phyloP scores from a whole-genome alignment of 257 asterid species.

The Cynanchum wilfordii region DNA sequence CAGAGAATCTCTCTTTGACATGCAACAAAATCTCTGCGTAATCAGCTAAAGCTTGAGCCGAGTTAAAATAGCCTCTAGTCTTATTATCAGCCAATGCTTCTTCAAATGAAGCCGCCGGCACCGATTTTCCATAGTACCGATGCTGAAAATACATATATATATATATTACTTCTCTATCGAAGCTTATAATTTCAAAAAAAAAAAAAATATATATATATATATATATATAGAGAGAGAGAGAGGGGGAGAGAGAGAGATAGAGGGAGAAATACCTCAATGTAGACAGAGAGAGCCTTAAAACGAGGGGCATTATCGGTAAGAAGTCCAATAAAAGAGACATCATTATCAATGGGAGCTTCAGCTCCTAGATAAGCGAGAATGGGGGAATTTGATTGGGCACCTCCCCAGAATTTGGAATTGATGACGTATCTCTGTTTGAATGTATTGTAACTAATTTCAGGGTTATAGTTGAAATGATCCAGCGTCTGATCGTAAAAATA shows the following conservation, averaged over 20 bases:
- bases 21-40: constrained; percentile 58
- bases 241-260: too few relatives aligned
- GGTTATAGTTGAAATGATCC: constrained; percentile 73
- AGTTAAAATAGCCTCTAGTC: constrained; percentile 59
- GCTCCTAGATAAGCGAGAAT: constrained; percentile 69
- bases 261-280: constrained; percentile 48
- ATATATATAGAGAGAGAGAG: too few relatives aligned
- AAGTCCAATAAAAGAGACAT: constrained; percentile 30
- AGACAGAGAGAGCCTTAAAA: constrained; percentile 59
- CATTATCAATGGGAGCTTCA: constrained; percentile 44
- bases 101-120: constrained; percentile 49
- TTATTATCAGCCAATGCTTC: constrained; percentile 36
- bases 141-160: constrained; percentile 32
- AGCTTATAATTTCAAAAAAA: background rate
- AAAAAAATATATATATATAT: background rate
- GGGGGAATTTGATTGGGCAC: constrained; percentile 38
- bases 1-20: constrained; percentile 38
- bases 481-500: constrained; percentile 57
- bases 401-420: constrained; percentile 51
- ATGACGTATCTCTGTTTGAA: constrained; percentile 53
- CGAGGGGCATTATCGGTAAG: constrained; percentile 52
- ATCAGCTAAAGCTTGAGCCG: constrained; percentile 86
- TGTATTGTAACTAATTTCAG: constrained; percentile 41
- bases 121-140: constrained; percentile 63
- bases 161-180: too few relatives aligned